phyloP scores from a whole-genome alignment of 225 moss, liverwort and hornwort species.

The Polytrichum commune region DNA sequence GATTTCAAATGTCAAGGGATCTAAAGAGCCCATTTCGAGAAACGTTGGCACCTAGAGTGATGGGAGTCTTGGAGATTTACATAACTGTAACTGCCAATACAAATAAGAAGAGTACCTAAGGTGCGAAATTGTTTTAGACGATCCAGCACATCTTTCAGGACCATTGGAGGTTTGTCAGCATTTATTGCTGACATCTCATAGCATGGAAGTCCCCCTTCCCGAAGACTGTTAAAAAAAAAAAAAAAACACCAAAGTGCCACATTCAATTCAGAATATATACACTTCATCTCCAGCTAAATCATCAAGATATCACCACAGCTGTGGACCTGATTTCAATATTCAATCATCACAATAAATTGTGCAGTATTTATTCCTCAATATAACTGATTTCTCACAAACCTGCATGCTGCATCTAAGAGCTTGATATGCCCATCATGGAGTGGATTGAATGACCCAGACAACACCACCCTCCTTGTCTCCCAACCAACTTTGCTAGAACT shows the following conservation, averaged over 20 bases:
- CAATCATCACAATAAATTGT: no score
- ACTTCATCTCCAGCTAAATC: no score
- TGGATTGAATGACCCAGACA: slow-evolving; percentile 96
- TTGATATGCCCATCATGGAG: slow-evolving; percentile 90
- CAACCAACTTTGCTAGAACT: slow-evolving; percentile 28
- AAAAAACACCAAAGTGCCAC: not conserved
- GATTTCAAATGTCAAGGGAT: no score
- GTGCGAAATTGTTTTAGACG: slow-evolving; percentile 79
- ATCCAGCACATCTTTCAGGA: slow-evolving; percentile 56
- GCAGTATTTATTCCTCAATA: no score
- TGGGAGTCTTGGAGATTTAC: no score
- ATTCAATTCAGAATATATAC: no score
- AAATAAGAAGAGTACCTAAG: slow-evolving; percentile 43
- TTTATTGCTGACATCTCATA: slow-evolving; percentile 91
- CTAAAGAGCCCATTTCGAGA: no score
- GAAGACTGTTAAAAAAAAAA: slow-evolving; percentile 46
- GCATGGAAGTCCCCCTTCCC: slow-evolving; percentile 79
- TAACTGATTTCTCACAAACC: slow-evolving; percentile 29
- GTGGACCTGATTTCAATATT: no score
- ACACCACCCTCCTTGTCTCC: slow-evolving; percentile 70
- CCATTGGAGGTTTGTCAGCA: slow-evolving; percentile 94
- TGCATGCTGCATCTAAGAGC: slow-evolving; percentile 87
- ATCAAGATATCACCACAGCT: no score
- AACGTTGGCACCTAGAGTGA: no score
- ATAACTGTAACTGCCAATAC: no score